A percentile compares a stretch with the other conserved stretches of the same genome.
phyloP scores from a whole-genome alignment of 441 rosid species.

The Arabidopsis hybrid region DNA sequence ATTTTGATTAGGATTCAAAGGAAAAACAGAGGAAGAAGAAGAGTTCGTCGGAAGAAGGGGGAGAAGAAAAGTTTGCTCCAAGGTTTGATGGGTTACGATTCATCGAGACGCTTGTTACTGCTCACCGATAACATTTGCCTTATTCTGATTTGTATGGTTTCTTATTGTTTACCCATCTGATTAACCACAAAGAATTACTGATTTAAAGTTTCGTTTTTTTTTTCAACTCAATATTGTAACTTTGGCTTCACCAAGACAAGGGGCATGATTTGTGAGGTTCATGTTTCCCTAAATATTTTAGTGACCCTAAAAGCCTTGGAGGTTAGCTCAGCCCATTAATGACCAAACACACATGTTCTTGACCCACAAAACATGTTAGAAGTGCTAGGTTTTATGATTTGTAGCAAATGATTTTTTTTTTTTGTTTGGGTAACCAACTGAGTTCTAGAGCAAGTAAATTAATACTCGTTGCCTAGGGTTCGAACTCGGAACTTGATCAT shows the following conservation, averaged over 20 bases:
- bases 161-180: constrained; percentile 22
- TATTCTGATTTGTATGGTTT: neutral
- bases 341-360: constrained; percentile 22
- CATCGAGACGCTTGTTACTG: constrained; percentile 75
- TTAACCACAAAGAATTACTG: constrained; percentile 15
- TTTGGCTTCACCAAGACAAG: constrained; percentile 16
- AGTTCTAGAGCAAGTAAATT: neutral
- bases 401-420: neutral
- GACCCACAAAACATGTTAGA: neutral
- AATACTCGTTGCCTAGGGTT: neutral
- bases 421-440: neutral
- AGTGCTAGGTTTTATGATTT: constrained; percentile 18
- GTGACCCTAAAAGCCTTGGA: neutral
- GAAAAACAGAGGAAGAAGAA: constrained; percentile 49
- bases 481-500: neutral
- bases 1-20: constrained; percentile 52
- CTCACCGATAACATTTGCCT: constrained; percentile 57
- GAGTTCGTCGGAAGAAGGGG: constrained; percentile 25
- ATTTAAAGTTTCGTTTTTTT: constrained; percentile 8
- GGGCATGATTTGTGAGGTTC: constrained; percentile 19
- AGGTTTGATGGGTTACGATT: constrained; percentile 72
- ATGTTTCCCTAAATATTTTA: constrained; percentile 8
- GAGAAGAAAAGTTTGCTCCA: constrained; percentile 62
- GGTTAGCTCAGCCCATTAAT: constrained; percentile 24
- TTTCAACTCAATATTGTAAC: neutral